Conservation (phyloP, 139 green algal genomes). For the Haematococcus lacustris region DNA sequence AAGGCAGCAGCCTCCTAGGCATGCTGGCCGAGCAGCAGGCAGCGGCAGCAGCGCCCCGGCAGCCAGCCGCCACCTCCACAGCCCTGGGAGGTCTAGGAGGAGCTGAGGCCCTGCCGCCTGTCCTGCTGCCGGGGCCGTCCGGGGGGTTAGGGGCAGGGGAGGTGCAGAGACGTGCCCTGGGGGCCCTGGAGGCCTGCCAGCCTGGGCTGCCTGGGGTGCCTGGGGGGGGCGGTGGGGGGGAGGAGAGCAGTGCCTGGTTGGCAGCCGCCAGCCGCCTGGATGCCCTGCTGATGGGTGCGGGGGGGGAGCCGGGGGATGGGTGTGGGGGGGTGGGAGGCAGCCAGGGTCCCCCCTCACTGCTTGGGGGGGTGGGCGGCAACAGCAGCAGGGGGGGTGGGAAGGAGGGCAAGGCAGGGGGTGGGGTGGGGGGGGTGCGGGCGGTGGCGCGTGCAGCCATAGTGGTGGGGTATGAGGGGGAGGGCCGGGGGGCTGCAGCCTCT, state of each 20-base stretch:
- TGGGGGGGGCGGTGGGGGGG: not conserved
- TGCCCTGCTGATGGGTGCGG: not conserved
- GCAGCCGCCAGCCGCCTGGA: not conserved
- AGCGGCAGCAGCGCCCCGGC: not conserved
- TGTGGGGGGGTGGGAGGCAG: no score
- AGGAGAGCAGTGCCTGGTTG: not conserved
- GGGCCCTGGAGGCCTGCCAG: not conserved
- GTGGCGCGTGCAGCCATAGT: no score
- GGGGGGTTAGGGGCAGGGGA: not conserved
- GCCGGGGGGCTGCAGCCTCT: no score
- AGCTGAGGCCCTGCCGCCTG: not conserved
- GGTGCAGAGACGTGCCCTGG: not conserved
- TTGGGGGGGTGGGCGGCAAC: not conserved
- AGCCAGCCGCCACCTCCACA: no score
- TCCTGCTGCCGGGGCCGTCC: not conserved
- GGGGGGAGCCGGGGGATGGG: not conserved
- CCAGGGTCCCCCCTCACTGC: no score
- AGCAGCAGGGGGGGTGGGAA: not conserved
- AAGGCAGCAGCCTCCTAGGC: not conserved
- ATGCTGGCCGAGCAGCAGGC: constrained; percentile 2
- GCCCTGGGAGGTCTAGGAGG: no score
- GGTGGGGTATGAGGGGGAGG: no score
- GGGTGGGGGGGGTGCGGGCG: no score
- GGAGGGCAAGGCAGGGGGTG: no score
- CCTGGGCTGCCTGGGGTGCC: no score